Base-by-base conservation (phyloP, 1,139 yeast genomes). In the Pichia sp. region DNA sequence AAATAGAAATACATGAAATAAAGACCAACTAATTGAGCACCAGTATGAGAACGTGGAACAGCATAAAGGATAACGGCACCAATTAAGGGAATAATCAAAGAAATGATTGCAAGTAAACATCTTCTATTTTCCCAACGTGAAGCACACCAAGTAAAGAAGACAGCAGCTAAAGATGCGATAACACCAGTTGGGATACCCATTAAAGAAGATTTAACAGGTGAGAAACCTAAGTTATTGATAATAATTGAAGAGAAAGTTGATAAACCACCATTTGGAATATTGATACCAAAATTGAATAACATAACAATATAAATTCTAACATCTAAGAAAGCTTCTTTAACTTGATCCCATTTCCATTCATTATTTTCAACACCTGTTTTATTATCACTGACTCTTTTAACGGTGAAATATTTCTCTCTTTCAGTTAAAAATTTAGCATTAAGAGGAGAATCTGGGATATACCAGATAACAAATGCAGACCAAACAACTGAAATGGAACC, bases 361-460 rank as follows among this genome's bases (percentile, higher is more conserved):
- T 36, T 43, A 43, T 52, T 65, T 32, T 71, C 70, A 43, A 64
- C 64, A 25, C 72, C 72, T 50, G 66, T 69, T 42, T 63, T 66
- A 42, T 65, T 62, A 7, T 52, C 48, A 30, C 55, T 49, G 22
- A 55, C 49, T 49, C 68, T 61, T 45, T 64, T 64, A 14, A 63
- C 56, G 7, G 61, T 62, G 25, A 60, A 47, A n/a, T 47, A 44
- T 41, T 63, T 66, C 36, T 68, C 71, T 18, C 57, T 56, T 2
- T 57, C 60, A 32, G 50, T 49, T 34, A 66, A 54, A 51, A 63
- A 71, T 66, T 71, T 67, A 3, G 82, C 80, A 35, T 61, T 58
- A 11, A 73, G 59, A 17, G 81, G 82, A 25, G 67, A 62, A 53
- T 75, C 79, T 2, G 84, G 84, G 32, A 77, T 58, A 44, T 66